Evolutionary conservation across 805 yeast species (phyloP).

Genomic region (Candida pini): DNA sequence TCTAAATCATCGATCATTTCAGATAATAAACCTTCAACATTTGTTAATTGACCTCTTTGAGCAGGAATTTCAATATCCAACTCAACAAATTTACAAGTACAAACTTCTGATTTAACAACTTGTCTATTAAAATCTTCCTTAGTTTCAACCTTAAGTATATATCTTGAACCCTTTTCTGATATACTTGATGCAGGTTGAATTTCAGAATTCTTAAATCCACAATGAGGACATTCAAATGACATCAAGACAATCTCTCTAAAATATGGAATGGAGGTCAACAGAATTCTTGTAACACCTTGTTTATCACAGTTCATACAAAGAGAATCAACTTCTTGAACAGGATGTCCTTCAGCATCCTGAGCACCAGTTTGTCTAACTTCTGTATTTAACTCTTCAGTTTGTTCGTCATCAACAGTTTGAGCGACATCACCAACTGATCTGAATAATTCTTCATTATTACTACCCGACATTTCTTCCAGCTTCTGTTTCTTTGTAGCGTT

Average conservation of each 20-base stretch:
- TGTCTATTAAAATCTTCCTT: constrained; percentile 80
- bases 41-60: constrained; percentile 87
- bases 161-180: constrained; percentile 81
- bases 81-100: constrained; percentile 73
- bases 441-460: constrained; percentile 39
- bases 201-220: constrained; percentile 86
- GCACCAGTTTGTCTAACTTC: constrained; percentile 70
- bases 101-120: constrained; percentile 85
- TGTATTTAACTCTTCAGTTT: constrained; percentile 23
- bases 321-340: constrained; percentile 92
- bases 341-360: constrained; percentile 79
- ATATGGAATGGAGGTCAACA: constrained; percentile 85
- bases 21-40: constrained; percentile 79
- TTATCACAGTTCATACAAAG: constrained; percentile 94
- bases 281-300: constrained; percentile 75
- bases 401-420: constrained; percentile 36
- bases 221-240: constrained; percentile 95
- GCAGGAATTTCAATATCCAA: constrained; percentile 94
- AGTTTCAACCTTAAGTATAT: constrained; percentile 60
- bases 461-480: constrained; percentile 9
- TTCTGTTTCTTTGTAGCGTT: constrained; percentile 24
- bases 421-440: constrained; percentile 59
- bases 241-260: constrained; percentile 87
- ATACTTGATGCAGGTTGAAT: constrained; percentile 93
- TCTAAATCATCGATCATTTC: constrained; percentile 81